These are phyloP conservation scores for Phaeosphaeriaceae sp. DNA, from an alignment of 2,329 filamentous ascomycete species.

Conservation along the genomic window DNA sequence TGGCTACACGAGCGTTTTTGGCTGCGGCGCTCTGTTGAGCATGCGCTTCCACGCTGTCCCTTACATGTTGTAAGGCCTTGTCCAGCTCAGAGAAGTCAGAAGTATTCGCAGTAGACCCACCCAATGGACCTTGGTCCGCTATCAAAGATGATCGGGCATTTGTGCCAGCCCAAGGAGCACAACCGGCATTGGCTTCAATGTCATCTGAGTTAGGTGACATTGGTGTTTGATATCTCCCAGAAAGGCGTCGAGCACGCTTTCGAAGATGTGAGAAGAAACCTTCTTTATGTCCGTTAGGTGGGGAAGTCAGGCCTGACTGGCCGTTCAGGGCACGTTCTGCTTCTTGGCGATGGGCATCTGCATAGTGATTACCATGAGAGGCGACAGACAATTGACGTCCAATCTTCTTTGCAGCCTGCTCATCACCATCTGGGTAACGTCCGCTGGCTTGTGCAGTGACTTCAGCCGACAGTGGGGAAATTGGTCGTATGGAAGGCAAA, in stretches of 20 bases:
- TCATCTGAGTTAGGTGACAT: slow-evolving; percentile 83
- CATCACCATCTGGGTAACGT: slow-evolving; percentile 62
- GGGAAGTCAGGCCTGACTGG: slow-evolving; percentile 74
- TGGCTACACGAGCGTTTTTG: slow-evolving; percentile 48
- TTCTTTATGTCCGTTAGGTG: slow-evolving; percentile 82
- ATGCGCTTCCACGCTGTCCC: slow-evolving; percentile 62
- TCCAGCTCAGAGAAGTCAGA: slow-evolving; percentile 66
- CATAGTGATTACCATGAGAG: slow-evolving; percentile 91
- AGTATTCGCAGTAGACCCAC: slow-evolving; percentile 54
- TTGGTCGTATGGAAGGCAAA: slow-evolving; percentile 88
- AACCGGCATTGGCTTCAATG: slow-evolving; percentile 89
- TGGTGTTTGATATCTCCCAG: slow-evolving; percentile 84
- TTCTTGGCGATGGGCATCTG: slow-evolving; percentile 87
- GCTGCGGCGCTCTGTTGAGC: slow-evolving; percentile 36
- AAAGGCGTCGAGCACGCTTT: slow-evolving; percentile 90
- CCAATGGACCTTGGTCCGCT: slow-evolving; percentile 62
- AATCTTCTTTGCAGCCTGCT: slow-evolving; percentile 85
- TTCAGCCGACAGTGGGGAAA: slow-evolving; percentile 93
- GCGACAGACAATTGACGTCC: slow-evolving; percentile 91
- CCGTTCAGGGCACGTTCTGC: slow-evolving; percentile 90
- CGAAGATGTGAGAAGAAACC: slow-evolving; percentile 98
- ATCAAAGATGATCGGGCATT: slow-evolving; percentile 85
- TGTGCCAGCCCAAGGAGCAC: slow-evolving; percentile 79
- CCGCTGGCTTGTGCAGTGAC: slow-evolving; percentile 87
- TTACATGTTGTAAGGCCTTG: slow-evolving; percentile 65